Evolutionary conservation across 306 rosid species (phyloP), one percentile per base, ranked within the genome.

Genomic region (Bauhinia variegata): DNA sequence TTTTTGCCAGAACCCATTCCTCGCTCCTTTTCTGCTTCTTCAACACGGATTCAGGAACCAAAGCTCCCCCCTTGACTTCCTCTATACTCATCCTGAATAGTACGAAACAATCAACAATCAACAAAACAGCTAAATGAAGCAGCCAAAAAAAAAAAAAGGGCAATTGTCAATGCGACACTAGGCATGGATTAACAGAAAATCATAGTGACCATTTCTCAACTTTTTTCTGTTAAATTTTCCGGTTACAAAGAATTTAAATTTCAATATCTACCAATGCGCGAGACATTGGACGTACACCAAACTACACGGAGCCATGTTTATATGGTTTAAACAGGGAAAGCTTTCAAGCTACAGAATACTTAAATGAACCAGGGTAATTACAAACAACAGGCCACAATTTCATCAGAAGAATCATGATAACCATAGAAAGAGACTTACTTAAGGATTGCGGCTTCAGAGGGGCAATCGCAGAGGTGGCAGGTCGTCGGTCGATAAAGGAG

Each of bases 21-120:
- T 87, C 91, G 1, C 57, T 80, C 71, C 96, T 73, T 30, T 85
- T 90, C 70, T 66, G 79, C 84, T 90, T 90, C 62, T 85, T 85
- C 83, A 87, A 38, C 8, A 79, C 80, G 0, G 96, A 87, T 55
- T 90, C 91, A 0, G 95, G 96, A 74, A 87, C 85, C 56, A 83
- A 44, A 0, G 68, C 38, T 33, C 47, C 77, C 43, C 57, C 80
- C 75, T 80, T 83, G 42, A 50, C 88, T 63, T 69, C 80, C 60
- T 54, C 91, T 52, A 71, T 75, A 15, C 67, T 74, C 96, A 85
- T 90, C 57, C 84, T 78, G 23, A 23, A 31, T 5, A 34, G 9
- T 34, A 23, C 2, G 36, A 17, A 14, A 3, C 1, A 34, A 37
- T 17, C n/a, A 37, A 9, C 28, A 38, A 14, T 8, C 23, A 32